Conservation (phyloP, 371 early-diverging fungal genomes). For the Dinochytrium kinnereticum region DNA sequence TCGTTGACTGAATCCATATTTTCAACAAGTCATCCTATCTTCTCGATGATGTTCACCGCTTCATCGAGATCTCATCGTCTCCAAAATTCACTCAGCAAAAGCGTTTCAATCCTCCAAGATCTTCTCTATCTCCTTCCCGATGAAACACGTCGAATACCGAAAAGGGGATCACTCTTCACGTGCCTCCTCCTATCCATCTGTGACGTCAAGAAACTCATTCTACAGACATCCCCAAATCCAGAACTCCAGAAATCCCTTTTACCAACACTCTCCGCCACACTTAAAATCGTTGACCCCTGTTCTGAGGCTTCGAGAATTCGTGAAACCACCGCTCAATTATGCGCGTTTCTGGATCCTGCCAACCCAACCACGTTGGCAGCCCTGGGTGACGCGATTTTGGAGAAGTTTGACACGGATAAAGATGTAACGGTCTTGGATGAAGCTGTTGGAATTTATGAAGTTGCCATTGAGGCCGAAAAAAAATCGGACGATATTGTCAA, state of each 20-base stretch:
- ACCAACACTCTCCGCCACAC: neutral
- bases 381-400: conserved; percentile 34
- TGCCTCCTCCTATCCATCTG: neutral
- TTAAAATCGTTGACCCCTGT: neutral
- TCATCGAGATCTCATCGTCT: neutral
- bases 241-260: too few species aligned
- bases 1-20: neutral
- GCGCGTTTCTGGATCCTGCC: conserved; percentile 8
- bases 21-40: neutral
- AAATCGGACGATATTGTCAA: neutral
- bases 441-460: conserved; percentile 34
- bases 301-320: conserved; percentile 8
- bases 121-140: conserved; percentile 24
- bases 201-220: neutral
- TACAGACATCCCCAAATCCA: neutral
- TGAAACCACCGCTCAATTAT: conserved; percentile 19
- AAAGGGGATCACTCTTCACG: conserved; percentile 5
- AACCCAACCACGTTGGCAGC: conserved; percentile 15
- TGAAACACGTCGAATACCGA: neutral
- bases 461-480: conserved; percentile 27
- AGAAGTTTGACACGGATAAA: conserved; percentile 19
- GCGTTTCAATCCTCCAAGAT: neutral
- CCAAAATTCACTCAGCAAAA: neutral
- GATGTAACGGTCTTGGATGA: conserved; percentile 21
- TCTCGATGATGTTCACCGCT: neutral